Evolutionary conservation across 768 basidiomycete genomes (phyloP).

Genomic region (Floccularia luteovirens): DNA sequence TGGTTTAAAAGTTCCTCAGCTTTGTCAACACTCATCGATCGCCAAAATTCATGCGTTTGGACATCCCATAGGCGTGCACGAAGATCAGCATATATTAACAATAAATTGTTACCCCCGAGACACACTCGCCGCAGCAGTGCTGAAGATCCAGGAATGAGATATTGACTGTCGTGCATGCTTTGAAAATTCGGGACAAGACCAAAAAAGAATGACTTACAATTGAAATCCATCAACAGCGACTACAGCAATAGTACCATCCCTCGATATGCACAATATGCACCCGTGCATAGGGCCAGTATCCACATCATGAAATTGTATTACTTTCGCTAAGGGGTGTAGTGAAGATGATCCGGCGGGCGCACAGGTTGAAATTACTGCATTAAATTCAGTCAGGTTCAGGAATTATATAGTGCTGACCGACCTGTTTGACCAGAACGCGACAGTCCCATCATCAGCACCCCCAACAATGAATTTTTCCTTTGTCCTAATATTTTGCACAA

Average conservation of each 20-base stretch:
- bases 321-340: slow-evolving; percentile 50
- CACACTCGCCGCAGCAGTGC: slow-evolving; percentile 58
- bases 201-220: slow-evolving; percentile 44
- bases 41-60: slow-evolving; percentile 74
- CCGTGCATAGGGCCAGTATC: slow-evolving; percentile 51
- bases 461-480: slow-evolving; percentile 61
- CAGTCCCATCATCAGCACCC: slow-evolving; percentile 71
- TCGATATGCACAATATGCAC: slow-evolving; percentile 64
- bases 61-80: slow-evolving; percentile 86
- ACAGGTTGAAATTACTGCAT: slow-evolving; percentile 52
- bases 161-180: slow-evolving; percentile 41
- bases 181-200: slow-evolving; percentile 1
- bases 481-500: slow-evolving; percentile 49
- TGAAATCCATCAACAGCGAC: slow-evolving; percentile 68
- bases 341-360: slow-evolving; percentile 71
- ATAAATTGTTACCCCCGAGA: slow-evolving; percentile 57
- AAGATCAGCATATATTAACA: slow-evolving; percentile 70
- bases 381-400: not conserved
- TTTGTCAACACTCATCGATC: slow-evolving; percentile 72
- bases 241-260: slow-evolving; percentile 80
- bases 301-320: slow-evolving; percentile 49
- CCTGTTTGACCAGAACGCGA: slow-evolving; percentile 68
- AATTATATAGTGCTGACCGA: slow-evolving; percentile 21
- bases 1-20: slow-evolving; percentile 66
- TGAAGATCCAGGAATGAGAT: slow-evolving; percentile 77